These are phyloP conservation scores for Starmerella scarabaei DNA, from an alignment of 805 yeast genomes.

Conservation along the genomic window DNA sequence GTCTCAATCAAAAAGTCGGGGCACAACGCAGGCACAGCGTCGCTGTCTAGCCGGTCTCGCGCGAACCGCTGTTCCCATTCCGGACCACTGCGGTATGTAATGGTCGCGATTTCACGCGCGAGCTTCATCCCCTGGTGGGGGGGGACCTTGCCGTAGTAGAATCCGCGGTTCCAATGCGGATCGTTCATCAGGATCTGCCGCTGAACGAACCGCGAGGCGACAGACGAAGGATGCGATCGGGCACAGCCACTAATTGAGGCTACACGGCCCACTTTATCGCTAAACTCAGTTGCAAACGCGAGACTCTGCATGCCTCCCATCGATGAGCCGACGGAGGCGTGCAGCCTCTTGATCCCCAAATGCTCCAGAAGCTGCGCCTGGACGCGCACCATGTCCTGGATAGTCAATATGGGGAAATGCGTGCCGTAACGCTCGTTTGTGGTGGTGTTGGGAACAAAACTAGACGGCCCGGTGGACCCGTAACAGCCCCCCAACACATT, in stretches of 20 bases:
- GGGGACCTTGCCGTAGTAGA: slow-evolving; percentile 63
- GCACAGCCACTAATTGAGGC: slow-evolving; percentile 87
- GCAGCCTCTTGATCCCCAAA: slow-evolving; percentile 49
- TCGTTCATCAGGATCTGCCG: slow-evolving; percentile 89
- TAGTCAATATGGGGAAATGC: slow-evolving; percentile 70
- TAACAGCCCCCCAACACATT: slow-evolving; percentile 91
- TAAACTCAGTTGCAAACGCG: slow-evolving; percentile 75
- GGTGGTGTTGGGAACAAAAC: slow-evolving; percentile 52
- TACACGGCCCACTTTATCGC: slow-evolving; percentile 58
- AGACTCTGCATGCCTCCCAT: slow-evolving; percentile 99
- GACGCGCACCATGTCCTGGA: slow-evolving; percentile 84
- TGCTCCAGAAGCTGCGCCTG: slow-evolving; percentile 60
- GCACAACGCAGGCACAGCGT: slow-evolving; percentile 70
- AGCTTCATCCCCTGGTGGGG: slow-evolving; percentile 94
- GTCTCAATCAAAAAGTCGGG: slow-evolving; percentile 90
- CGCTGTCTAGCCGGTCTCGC: slow-evolving; percentile 70
- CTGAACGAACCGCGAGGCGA: slow-evolving; percentile 87
- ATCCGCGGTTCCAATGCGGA: slow-evolving; percentile 88
- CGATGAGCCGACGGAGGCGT: slow-evolving; percentile 78
- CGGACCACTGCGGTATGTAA: slow-evolving; percentile 89
- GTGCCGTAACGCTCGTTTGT: slow-evolving; percentile 56
- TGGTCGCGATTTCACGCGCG: slow-evolving; percentile 86
- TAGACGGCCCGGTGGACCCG: slow-evolving; percentile 89
- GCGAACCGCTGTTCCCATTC: slow-evolving; percentile 95
- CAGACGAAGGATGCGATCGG: slow-evolving; percentile 83